phyloP scores from a whole-genome alignment of 2,329 filamentous ascomycete genomes.

The Arthrobotrys sinensis region DNA sequence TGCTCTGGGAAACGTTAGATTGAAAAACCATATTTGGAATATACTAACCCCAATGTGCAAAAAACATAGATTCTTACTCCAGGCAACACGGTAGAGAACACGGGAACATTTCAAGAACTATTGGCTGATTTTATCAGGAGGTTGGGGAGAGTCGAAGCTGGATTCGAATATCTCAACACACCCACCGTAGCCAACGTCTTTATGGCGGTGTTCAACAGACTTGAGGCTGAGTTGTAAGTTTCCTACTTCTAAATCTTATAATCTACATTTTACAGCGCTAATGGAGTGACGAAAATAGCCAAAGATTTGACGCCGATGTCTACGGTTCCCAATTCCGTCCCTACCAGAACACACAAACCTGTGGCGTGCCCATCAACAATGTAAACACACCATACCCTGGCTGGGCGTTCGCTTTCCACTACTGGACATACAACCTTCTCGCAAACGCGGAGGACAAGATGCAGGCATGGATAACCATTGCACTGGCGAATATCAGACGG shows the following conservation, averaged over 20 bases:
- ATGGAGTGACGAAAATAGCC: background rate
- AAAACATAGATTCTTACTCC: constrained; percentile 19
- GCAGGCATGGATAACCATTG: constrained; percentile 11
- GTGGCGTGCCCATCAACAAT: background rate
- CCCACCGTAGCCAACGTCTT: constrained; percentile 7
- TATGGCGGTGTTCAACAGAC: constrained; percentile 13
- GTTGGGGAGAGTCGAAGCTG: constrained; percentile 12
- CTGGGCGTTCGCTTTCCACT: constrained; percentile 17
- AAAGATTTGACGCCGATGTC: background rate
- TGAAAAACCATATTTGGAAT: background rate
- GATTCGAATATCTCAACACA: constrained; percentile 17
- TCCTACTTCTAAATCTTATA: background rate
- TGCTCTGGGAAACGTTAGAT: too few species aligned
- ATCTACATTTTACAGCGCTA: background rate
- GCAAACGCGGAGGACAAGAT: constrained; percentile 20
- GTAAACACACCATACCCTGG: background rate
- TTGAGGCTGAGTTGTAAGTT: constrained; percentile 10
- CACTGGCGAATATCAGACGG: constrained; percentile 1
- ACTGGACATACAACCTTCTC: constrained; percentile 17
- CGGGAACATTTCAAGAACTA: constrained; percentile 26
- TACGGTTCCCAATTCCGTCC: background rate
- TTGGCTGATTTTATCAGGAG: constrained; percentile 7
- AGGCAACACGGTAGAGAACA: constrained; percentile 20
- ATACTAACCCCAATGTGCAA: background rate
- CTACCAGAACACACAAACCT: constrained; percentile 12